phyloP scores from a whole-genome alignment of 1,284 basidiomycete species.

The Neolentinus lepideus region DNA sequence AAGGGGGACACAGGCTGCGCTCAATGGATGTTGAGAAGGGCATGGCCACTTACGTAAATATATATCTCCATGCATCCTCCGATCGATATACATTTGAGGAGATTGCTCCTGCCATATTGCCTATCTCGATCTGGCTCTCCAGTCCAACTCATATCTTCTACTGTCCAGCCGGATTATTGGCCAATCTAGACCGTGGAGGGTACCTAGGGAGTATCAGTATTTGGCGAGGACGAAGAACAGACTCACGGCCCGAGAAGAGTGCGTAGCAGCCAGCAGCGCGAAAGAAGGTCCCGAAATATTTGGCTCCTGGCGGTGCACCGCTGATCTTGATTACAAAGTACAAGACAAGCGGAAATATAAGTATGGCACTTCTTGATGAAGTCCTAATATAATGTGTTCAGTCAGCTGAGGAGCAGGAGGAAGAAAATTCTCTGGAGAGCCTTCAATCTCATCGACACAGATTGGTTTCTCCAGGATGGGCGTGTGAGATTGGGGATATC shows the following conservation, averaged over 20 bases:
- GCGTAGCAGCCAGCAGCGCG: conserved; percentile 55
- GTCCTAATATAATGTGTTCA: too few relatives aligned
- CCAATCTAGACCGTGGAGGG: conserved; percentile 29
- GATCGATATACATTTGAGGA: conserved; percentile 55
- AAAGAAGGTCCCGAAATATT: conserved; percentile 66
- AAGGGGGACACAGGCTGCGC: background rate
- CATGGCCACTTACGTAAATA: conserved; percentile 42
- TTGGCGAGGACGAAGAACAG: conserved; percentile 26
- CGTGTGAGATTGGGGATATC: too few relatives aligned
- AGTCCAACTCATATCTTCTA: conserved; percentile 61
- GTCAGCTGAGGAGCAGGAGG: too few relatives aligned
- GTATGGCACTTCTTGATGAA: too few relatives aligned
- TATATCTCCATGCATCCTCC: conserved; percentile 51
- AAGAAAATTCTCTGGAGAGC: too few relatives aligned
- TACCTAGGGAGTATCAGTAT: too few relatives aligned
- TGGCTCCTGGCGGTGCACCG: conserved; percentile 37
- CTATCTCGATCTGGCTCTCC: conserved; percentile 55
- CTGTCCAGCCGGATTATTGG: conserved; percentile 55
- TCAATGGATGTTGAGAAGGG: background rate
- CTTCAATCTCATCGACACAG: too few relatives aligned
- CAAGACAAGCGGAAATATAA: too few relatives aligned
- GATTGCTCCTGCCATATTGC: conserved; percentile 42
- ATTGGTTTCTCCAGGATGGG: too few relatives aligned
- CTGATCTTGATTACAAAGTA: conserved; percentile 58
- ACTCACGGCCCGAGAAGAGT: conserved; percentile 55